Evolutionary conservation across 495 filamentous ascomycete genomes (phyloP).

Genomic region (Tetracladium marchalianum): DNA sequence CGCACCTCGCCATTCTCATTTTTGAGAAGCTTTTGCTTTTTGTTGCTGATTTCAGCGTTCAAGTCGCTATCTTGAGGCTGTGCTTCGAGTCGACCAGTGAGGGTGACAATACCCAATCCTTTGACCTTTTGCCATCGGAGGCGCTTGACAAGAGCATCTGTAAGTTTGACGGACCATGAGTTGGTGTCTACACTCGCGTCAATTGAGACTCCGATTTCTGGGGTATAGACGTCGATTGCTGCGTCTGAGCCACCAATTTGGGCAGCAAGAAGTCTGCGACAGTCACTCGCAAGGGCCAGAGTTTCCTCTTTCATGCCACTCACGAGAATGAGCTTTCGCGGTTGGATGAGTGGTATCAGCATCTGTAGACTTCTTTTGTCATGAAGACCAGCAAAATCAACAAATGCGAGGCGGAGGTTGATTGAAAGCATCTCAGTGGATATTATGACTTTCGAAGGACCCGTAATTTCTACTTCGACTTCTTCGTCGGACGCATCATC

Average conservation of each 20-base stretch:
- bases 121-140: slow-evolving; percentile 92
- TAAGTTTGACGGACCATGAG: slow-evolving; percentile 89
- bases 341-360: slow-evolving; percentile 89
- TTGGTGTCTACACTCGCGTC: slow-evolving; percentile 96
- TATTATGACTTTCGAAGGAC: slow-evolving; percentile 66
- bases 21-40: slow-evolving; percentile 56
- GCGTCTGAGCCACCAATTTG: slow-evolving; percentile 26
- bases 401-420: slow-evolving; percentile 66
- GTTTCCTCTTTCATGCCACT: slow-evolving; percentile 75
- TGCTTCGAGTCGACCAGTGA: slow-evolving; percentile 56
- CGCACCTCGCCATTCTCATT: slow-evolving; percentile 19
- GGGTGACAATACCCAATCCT: slow-evolving; percentile 77
- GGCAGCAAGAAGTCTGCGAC: slow-evolving; percentile 55
- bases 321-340: slow-evolving; percentile 84
- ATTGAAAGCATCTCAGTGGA: slow-evolving; percentile 49
- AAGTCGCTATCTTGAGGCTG: slow-evolving; percentile 20
- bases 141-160: slow-evolving; percentile 66
- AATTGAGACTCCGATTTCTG: slow-evolving; percentile 55
- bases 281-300: slow-evolving; percentile 63
- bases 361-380: slow-evolving; percentile 88
- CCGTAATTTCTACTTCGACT: slow-evolving; percentile 43
- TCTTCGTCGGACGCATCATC: slow-evolving; percentile 46
- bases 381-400: slow-evolving; percentile 88
- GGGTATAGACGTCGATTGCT: slow-evolving; percentile 65
- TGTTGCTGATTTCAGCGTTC: slow-evolving; percentile 39